Evolutionary conservation across 139 green algal species (phyloP).

Genomic region (Closterium sp.): DNA sequence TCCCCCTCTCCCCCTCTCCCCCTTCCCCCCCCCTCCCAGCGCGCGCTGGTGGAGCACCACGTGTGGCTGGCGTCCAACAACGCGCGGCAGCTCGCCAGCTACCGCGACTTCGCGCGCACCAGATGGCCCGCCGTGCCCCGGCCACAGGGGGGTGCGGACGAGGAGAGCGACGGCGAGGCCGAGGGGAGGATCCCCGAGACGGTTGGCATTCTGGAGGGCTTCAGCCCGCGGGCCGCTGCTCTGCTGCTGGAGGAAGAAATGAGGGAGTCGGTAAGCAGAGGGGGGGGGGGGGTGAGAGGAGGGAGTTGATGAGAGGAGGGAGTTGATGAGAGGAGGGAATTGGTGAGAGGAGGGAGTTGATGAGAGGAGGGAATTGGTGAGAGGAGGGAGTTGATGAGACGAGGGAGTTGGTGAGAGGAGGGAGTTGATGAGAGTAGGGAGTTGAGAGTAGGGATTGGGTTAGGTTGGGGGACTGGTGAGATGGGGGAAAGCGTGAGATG

Average conservation of each 20-base stretch:
- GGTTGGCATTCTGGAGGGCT: conserved; percentile 16
- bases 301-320: neutral
- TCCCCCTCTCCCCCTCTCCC: neutral
- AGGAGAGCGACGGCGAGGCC: conserved; percentile 6
- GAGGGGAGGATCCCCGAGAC: neutral
- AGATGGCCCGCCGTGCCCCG: conserved; percentile 25
- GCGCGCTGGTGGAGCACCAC: conserved; percentile 63
- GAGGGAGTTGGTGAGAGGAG: too few species aligned
- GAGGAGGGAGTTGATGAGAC: too few species aligned
- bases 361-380: too few species aligned
- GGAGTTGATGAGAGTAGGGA: too few species aligned
- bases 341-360: too few species aligned
- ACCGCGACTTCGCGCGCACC: conserved; percentile 55
- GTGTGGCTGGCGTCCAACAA: conserved; percentile 78
- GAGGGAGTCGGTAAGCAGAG: conserved; percentile 58
- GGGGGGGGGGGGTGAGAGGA: neutral
- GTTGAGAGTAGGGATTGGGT: too few species aligned
- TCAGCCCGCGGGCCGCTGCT: conserved; percentile 41
- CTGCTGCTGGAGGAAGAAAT: conserved; percentile 82
- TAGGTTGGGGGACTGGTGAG: too few species aligned
- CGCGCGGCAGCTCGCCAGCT: conserved; percentile 67
- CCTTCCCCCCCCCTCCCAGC: neutral
- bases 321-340: neutral
- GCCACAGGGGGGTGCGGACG: too few species aligned
- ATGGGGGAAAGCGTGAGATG: too few species aligned